phyloP scores from a whole-genome alignment of 257 asterid species.

The Solanum bukasovii region DNA sequence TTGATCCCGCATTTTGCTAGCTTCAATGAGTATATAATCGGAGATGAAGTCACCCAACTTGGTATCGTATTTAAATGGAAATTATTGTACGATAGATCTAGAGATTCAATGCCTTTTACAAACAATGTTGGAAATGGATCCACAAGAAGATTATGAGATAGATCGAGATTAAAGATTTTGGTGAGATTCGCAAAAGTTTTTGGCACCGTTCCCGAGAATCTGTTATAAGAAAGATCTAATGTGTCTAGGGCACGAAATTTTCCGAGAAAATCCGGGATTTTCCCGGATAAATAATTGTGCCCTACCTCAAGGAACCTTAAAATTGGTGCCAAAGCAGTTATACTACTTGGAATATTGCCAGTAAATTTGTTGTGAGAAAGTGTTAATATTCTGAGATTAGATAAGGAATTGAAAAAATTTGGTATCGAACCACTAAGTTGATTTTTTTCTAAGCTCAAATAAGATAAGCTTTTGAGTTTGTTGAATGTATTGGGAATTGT shows the following conservation, averaged over 20 bases:
- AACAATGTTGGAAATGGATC: conserved; percentile 72
- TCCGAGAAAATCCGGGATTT: conserved; percentile 62
- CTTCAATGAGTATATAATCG: conserved; percentile 62
- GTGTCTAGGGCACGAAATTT: conserved; percentile 57
- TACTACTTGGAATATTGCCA: conserved; percentile 47
- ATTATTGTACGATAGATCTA: conserved; percentile 63
- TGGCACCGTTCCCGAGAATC: conserved; percentile 57
- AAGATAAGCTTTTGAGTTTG: neutral
- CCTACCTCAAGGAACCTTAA: conserved; percentile 44
- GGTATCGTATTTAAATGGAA: conserved; percentile 66
- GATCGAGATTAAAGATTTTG: conserved; percentile 68
- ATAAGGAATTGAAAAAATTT: neutral
- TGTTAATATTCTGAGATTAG: neutral
- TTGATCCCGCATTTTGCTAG: conserved; percentile 78
- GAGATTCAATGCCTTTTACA: conserved; percentile 68
- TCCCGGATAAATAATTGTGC: conserved; percentile 46
- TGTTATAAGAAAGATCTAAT: conserved; percentile 59
- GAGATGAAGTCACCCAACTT: conserved; percentile 58
- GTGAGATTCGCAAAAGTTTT: conserved; percentile 61
- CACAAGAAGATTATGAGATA: conserved; percentile 50
- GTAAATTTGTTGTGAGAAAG: conserved; percentile 40
- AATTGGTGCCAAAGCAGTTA: conserved; percentile 27
- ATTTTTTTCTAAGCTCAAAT: neutral
- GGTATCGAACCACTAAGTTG: neutral
- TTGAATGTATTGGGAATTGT: neutral